Evolutionary conservation across 345 rosid species (phyloP), one percentile per base, ranked within the genome.

Genomic region (Conringia planisiliqua): DNA sequence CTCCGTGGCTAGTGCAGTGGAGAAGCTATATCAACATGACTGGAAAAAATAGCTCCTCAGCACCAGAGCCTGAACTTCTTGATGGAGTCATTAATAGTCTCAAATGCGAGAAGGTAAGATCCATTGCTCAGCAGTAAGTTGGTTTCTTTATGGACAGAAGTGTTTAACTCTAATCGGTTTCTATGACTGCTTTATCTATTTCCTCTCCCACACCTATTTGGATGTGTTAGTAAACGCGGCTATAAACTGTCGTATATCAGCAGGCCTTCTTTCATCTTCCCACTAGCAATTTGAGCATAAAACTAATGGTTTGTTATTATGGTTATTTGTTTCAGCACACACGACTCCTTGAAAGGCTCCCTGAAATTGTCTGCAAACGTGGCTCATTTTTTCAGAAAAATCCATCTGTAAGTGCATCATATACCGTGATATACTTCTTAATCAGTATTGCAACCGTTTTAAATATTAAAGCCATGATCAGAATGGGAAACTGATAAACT

Each of bases 1-100:
- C 97, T 39, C 74, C 80, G 7, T 95, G 99, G 99, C 83, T 95
- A 70, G 72, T 83, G 73, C 85, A 74, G 55, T 95, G 99, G 99
- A 92, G 90, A 82, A 87, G 74, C 80, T 95, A 89, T 72, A 81
- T 92, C 44, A 84, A 73, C 86, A 76, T 87, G 62, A 85, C 84
- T 74, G 88, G 93, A 42, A 92, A 90, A 86, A 90, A 80, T 80
- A 66, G 62, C 71, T 83, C 91, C 56, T 83, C 89, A 59, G 79
- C 80, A 18, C 36, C 59, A 74, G 87, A 86, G 79, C 97, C 99
- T 81, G 93, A 89, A 76, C 70, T 69, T 80, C 86, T 95, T 52
- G 86, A 82, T 78, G 76, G 65, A 68, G 82, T 83, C 68, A 85
- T 95, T 66, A 80, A 72, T 79, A 75, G 81, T 33, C 80, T 95